Percentiles rank a stretch among this genome's conserved stretches.
Evolutionary conservation across 768 basidiomycete genomes (phyloP).

Genomic region (Neoboletus subvelutipes): DNA sequence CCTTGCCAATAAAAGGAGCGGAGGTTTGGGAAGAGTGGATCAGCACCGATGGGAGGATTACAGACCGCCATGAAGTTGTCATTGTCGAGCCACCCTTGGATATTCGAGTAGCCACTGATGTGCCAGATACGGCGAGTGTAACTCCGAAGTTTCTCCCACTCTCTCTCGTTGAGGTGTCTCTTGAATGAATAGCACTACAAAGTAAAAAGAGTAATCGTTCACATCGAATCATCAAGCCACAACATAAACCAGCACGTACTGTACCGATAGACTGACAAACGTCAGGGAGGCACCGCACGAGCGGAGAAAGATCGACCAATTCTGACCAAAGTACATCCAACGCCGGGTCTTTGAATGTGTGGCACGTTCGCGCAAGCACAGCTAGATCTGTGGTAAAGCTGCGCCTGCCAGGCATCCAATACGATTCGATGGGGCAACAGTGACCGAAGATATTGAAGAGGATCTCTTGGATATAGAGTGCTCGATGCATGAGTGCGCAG

Average conservation of each 20-base stretch:
- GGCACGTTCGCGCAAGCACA: conserved; percentile 3
- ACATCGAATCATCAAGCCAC: background rate
- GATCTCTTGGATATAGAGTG: conserved; percentile 2
- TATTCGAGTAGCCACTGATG: background rate
- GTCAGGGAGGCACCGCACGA: background rate
- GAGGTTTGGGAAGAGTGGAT: conserved; percentile 2
- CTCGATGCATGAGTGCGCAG: conserved; percentile 2
- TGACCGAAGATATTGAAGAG: conserved; percentile 1
- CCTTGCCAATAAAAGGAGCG: background rate
- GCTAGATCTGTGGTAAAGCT: background rate
- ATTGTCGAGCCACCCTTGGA: too few species aligned
- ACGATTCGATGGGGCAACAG: background rate
- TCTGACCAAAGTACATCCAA: conserved; percentile 8
- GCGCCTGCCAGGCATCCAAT: background rate
- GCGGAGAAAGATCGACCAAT: background rate
- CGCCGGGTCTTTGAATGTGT: conserved; percentile 6
- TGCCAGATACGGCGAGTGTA: background rate
- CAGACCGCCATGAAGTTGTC: too few species aligned
- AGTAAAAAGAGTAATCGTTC: background rate
- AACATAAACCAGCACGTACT: background rate
- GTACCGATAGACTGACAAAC: background rate
- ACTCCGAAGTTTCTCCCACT: background rate
- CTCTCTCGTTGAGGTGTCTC: background rate
- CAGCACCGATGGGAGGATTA: background rate
- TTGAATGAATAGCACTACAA: background rate